Conservation (phyloP, 83 land plant genomes). For the Larix sibirica region DNA sequence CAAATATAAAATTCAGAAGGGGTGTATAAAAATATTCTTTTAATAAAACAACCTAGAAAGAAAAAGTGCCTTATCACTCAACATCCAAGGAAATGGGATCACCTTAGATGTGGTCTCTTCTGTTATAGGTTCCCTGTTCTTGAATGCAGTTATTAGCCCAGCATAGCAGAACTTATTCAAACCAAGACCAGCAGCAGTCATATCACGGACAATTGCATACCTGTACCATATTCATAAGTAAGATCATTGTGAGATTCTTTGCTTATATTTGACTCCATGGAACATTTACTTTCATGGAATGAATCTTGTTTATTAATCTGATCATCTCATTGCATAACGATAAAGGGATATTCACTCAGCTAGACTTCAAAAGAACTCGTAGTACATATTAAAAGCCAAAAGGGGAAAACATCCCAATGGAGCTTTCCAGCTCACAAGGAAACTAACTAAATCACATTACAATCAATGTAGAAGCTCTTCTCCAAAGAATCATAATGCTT, state of each 20-base stretch:
- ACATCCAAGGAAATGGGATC: background rate
- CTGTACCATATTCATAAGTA: slow-evolving; percentile 29
- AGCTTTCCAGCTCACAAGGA: background rate
- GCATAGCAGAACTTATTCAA: slow-evolving; percentile 84
- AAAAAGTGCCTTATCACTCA: background rate
- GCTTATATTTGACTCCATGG: slow-evolving; percentile 2
- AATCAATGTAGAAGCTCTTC: background rate
- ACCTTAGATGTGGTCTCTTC: slow-evolving; percentile 68
- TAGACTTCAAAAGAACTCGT: background rate
- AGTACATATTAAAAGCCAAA: background rate
- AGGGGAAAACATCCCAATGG: background rate
- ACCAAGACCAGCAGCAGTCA: slow-evolving; percentile 90
- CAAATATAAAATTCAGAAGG: slow-evolving; percentile 1
- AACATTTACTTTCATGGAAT: background rate
- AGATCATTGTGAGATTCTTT: background rate
- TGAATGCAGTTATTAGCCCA: slow-evolving; percentile 81
- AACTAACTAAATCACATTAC: background rate
- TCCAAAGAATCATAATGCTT: background rate
- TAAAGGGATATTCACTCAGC: background rate
- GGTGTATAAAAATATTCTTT: background rate
- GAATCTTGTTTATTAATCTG: background rate
- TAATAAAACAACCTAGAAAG: background rate
- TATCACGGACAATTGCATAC: slow-evolving; percentile 81
- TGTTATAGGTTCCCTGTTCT: slow-evolving; percentile 55
- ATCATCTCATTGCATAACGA: background rate